A percentile compares a stretch with the other conserved stretches of the same genome.
Conservation (phyloP, 345 rosid species). For the Camelina sativa region DNA sequence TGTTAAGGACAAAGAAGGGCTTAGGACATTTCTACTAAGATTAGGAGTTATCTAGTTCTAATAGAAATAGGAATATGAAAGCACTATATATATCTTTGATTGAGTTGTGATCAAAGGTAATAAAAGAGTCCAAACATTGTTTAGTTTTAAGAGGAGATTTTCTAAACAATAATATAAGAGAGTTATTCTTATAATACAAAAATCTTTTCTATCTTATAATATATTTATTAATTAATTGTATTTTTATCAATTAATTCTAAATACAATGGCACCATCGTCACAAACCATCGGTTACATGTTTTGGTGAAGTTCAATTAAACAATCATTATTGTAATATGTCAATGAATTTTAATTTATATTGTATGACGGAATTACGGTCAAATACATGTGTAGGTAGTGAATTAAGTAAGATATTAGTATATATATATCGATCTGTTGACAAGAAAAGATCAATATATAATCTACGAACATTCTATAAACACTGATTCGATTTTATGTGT, state of each 20-base stretch:
- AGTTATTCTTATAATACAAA: no score
- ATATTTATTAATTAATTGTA: no score
- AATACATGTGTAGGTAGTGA: slow-evolving; percentile 21
- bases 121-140: no score
- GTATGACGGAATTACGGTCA: background rate
- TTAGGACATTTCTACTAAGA: no score
- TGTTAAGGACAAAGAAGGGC: no score
- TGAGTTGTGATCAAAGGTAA: no score
- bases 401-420: slow-evolving; percentile 1
- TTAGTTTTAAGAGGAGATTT: no score
- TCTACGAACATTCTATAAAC: slow-evolving; percentile 2
- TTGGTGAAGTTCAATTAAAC: background rate
- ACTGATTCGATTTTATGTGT: slow-evolving; percentile 19
- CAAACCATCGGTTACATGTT: background rate
- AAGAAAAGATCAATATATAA: background rate
- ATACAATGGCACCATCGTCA: background rate
- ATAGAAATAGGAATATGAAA: no score
- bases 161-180: no score
- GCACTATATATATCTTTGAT: no score
- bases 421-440: slow-evolving; percentile 8
- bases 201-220: no score
- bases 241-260: background rate
- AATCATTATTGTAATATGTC: background rate
- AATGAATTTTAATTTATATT: background rate
- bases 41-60: no score